These are phyloP conservation scores for Aspergillus jensenii DNA, from an alignment of 2,329 filamentous ascomycete genomes.

Conservation along the genomic window DNA sequence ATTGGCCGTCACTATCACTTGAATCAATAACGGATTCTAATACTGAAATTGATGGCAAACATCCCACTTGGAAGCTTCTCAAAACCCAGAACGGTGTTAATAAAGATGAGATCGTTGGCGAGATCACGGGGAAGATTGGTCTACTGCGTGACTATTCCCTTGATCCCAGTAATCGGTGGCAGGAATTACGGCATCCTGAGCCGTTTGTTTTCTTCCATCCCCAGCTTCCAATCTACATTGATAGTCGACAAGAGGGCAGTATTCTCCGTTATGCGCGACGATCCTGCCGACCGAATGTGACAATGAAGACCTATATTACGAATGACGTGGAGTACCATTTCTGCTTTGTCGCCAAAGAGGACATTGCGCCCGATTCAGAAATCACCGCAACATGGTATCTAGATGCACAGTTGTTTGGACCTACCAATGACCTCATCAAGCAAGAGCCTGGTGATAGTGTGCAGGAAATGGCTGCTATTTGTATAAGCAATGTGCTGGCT, in stretches of 20 bases:
- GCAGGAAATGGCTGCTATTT: constrained; percentile 43
- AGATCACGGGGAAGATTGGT: constrained; percentile 77
- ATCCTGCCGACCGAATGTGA: constrained; percentile 89
- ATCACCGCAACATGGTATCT: constrained; percentile 52
- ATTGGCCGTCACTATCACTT: constrained; percentile 52
- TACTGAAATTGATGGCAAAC: constrained; percentile 53
- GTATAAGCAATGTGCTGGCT: constrained; percentile 49
- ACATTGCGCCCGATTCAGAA: constrained; percentile 61
- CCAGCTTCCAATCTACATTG: constrained; percentile 85
- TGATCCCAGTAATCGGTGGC: constrained; percentile 66
- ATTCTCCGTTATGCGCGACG: constrained; percentile 83
- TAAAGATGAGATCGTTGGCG: constrained; percentile 59
- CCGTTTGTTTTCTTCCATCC: constrained; percentile 89
- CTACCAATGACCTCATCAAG: constrained; percentile 41
- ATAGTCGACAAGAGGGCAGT: constrained; percentile 84
- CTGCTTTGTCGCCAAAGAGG: constrained; percentile 81
- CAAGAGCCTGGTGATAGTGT: constrained; percentile 40
- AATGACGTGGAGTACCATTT: constrained; percentile 81
- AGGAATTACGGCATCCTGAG: constrained; percentile 57
- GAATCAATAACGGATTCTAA: constrained; percentile 53
- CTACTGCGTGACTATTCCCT: constrained; percentile 71
- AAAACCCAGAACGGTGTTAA: constrained; percentile 54
- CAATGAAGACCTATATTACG: constrained; percentile 80
- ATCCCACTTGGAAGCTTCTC: constrained; percentile 66
- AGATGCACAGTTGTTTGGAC: constrained; percentile 39